phyloP scores from a whole-genome alignment of 1,139 yeast species.

The Casaregolazyma lundiana region DNA sequence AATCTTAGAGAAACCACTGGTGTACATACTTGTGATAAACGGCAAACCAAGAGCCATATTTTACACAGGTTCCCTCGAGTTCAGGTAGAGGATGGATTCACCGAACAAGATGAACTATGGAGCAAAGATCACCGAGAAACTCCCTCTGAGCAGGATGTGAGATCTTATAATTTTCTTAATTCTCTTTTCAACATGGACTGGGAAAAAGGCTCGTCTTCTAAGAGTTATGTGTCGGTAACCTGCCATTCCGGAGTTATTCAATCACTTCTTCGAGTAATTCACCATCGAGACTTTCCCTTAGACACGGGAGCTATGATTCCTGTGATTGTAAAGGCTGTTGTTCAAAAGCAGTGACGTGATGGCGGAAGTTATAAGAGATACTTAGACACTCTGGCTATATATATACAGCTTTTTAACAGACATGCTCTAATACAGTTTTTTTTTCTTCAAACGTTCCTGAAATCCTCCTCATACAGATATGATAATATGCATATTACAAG shows the following conservation, averaged over 20 bases:
- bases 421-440: too few relatives aligned
- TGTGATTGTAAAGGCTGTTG: constrained; percentile 39
- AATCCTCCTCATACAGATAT: too few relatives aligned
- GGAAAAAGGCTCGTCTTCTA: constrained; percentile 18
- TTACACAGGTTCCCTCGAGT: constrained; percentile 40
- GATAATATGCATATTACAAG: too few relatives aligned
- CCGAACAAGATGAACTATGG: constrained; percentile 42
- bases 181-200: constrained; percentile 36
- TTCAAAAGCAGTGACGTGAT: neutral
- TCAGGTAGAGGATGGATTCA: constrained; percentile 29
- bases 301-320: constrained; percentile 69
- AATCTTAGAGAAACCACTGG: constrained; percentile 65
- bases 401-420: neutral
- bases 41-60: constrained; percentile 43
- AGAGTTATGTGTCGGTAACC: constrained; percentile 44
- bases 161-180: constrained; percentile 50
- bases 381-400: neutral
- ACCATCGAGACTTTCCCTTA: constrained; percentile 52
- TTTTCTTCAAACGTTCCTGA: too few relatives aligned
- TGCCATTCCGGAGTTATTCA: constrained; percentile 63
- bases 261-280: constrained; percentile 47
- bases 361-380: neutral
- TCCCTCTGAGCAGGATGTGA: constrained; percentile 45
- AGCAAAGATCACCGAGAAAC: constrained; percentile 42
- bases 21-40: constrained; percentile 59